A percentile compares a stretch with the other conserved stretches of the same genome.
These are phyloP conservation scores for Phytophthora sansomeana DNA, from an alignment of 352 stramenopile species.

Conservation along the genomic window DNA sequence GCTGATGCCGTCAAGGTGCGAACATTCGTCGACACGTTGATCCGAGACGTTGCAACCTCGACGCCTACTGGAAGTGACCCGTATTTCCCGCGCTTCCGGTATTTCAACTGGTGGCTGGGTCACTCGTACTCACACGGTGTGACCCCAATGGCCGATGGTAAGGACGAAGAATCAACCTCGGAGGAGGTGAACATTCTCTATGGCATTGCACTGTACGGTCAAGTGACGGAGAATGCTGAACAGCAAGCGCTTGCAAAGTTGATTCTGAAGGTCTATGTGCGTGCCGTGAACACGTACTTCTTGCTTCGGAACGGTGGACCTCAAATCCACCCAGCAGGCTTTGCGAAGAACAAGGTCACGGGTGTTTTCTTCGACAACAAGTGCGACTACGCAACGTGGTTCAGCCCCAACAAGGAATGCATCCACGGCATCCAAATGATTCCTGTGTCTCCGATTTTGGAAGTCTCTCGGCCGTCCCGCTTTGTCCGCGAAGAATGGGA, in stretches of 20 bases:
- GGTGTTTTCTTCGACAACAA: slow-evolving; percentile 85
- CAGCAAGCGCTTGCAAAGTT: slow-evolving; percentile 53
- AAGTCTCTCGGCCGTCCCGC: slow-evolving; percentile 40
- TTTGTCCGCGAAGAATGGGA: slow-evolving; percentile 77
- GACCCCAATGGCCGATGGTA: slow-evolving; percentile 74
- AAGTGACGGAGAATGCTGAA: slow-evolving; percentile 52
- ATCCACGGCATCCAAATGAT: slow-evolving; percentile 87
- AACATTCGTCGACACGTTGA: slow-evolving; percentile 55
- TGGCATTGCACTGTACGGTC: slow-evolving; percentile 56
- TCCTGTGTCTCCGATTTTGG: slow-evolving; percentile 62
- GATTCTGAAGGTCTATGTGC: slow-evolving; percentile 66
- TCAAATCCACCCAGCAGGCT: slow-evolving; percentile 53
- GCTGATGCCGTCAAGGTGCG: slow-evolving; percentile 45
- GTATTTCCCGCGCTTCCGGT: slow-evolving; percentile 68
- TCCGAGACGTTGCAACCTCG: slow-evolving; percentile 60
- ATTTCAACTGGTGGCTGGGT: slow-evolving; percentile 73
- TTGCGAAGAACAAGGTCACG: slow-evolving; percentile 75
- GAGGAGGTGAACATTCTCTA: slow-evolving; percentile 82
- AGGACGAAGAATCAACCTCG: slow-evolving; percentile 76
- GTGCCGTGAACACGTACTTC: slow-evolving; percentile 77
- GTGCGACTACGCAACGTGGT: slow-evolving; percentile 79
- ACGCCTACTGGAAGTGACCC: slow-evolving; percentile 32
- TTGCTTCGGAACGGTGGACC: slow-evolving; percentile 53
- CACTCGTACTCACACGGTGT: slow-evolving; percentile 78
- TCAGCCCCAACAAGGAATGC: slow-evolving; percentile 75